phyloP scores from a whole-genome alignment of 495 filamentous ascomycete genomes.

The Aspergillus diversus region DNA sequence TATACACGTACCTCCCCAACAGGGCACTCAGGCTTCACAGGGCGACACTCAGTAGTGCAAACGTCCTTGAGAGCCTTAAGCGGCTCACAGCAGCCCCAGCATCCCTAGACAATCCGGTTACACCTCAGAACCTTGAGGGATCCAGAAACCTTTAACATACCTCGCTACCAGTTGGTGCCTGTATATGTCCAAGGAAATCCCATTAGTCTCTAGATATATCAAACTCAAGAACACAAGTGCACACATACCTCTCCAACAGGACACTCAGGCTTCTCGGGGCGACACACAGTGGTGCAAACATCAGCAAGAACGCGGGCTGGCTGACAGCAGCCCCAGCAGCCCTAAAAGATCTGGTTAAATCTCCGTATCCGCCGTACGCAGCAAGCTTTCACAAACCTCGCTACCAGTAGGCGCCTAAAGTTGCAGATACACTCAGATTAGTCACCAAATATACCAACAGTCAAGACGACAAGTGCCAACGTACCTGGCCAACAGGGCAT shows the following conservation, averaged over 20 bases:
- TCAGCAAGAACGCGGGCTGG: neutral
- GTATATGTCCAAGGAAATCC: neutral
- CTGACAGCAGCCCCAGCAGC: constrained; percentile 18
- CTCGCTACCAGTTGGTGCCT: neutral
- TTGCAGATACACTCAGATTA: neutral
- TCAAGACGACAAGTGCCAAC: neutral
- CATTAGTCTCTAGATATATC: too few species aligned
- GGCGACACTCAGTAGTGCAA: neutral
- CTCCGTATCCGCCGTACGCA: neutral
- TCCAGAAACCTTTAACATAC: neutral
- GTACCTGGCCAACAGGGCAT: constrained; percentile 14
- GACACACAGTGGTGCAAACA: constrained; percentile 8
- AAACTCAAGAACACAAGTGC: neutral
- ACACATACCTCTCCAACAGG: constrained; percentile 8
- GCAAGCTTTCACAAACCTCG: constrained; percentile 8
- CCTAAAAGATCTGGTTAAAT: constrained; percentile 2
- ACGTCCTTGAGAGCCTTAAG: neutral
- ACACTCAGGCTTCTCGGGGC: constrained; percentile 4
- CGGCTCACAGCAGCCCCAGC: constrained; percentile 2
- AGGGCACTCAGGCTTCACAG: neutral
- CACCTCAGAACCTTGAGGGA: neutral
- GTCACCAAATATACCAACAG: neutral
- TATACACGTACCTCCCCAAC: neutral
- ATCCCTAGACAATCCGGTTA: neutral
- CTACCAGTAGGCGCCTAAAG: constrained; percentile 7